Evolutionary conservation across 1,139 yeast genomes (phyloP), one percentile per base, ranked within the genome.

Genomic region (Nakaseomyces nivariensis): DNA sequence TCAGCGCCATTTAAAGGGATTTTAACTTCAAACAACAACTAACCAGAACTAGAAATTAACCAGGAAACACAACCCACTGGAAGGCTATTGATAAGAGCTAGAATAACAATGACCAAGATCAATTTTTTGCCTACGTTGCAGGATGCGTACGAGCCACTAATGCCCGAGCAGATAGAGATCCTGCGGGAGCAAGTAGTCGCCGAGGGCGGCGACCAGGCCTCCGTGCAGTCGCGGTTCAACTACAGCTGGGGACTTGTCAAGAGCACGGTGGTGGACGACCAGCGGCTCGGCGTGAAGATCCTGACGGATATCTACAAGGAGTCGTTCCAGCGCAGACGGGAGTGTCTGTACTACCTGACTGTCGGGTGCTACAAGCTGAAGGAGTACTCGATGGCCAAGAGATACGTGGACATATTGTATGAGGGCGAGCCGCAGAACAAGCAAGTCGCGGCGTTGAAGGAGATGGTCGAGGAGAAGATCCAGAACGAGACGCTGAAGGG

Each of bases 231-330:
- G 4, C 78, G 81, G 52, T 94, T 94, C 74, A 94, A 92, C 67
- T 87, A 86, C 61, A 95, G 97, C 0, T 94, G 99, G 98, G 98
- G 95, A 1, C 72, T 92, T 49, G 79, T 94, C 54, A 89, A 89
- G 64, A 81, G 95, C 4, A 62, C 68, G 47, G 71, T 73, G 44
- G 73, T 73, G 26, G 74, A 73, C 47, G 82, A 85, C 53, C 95
- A 87, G 62, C 77, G 82, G 57, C 74, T 82, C 49, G 99, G 97
- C 0, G 81, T 94, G 27, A 81, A 78, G 51, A 74, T 90, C 37
- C 72, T 94, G 53, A 77, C 92, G 0, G 81, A 81, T 49, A 77
- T 87, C 44, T 90, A 83, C 68, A 79, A 81, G 58, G 88, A 80
- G 48, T 84, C 85, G 0, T 92, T 96, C 0, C 78, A 79, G 50